These are phyloP conservation scores for Nyssa sinensis DNA, from an alignment of 148 eudicot species.

Conservation along the genomic window DNA sequence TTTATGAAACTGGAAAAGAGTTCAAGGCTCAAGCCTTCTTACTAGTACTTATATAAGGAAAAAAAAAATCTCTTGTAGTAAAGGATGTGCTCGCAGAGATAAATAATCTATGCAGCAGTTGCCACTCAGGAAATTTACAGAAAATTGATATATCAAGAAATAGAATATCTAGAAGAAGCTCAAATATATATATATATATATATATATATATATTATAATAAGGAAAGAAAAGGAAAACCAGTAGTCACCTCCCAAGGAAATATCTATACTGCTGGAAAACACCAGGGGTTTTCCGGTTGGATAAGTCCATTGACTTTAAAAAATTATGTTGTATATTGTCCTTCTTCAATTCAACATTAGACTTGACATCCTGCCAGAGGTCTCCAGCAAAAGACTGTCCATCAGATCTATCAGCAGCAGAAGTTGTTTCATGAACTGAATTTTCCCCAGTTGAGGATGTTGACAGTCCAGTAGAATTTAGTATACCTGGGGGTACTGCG, in stretches of 20 bases:
- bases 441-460: slow-evolving; percentile 33
- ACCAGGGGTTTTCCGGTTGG: slow-evolving; percentile 65
- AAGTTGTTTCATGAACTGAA: slow-evolving; percentile 31
- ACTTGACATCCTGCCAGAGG: slow-evolving; percentile 70
- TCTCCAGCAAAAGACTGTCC: slow-evolving; percentile 67
- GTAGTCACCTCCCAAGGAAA: slow-evolving; percentile 71
- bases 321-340: slow-evolving; percentile 50
- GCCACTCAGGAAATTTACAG: background rate
- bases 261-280: slow-evolving; percentile 58
- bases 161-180: background rate
- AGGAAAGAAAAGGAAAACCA: background rate
- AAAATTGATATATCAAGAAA: background rate
- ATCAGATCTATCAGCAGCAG: slow-evolving; percentile 23
- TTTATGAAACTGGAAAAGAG: background rate
- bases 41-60: background rate
- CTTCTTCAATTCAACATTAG: slow-evolving; percentile 44
- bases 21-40: background rate
- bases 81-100: background rate
- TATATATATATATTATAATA: background rate
- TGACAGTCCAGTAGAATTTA: slow-evolving; percentile 40
- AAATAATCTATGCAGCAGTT: background rate
- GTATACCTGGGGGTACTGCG: slow-evolving; percentile 72
- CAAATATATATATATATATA: background rate
- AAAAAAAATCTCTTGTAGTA: background rate
- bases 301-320: slow-evolving; percentile 52